Evolutionary conservation across 2,329 filamentous ascomycete genomes (phyloP).

Genomic region (Setomelanomma holmii): DNA sequence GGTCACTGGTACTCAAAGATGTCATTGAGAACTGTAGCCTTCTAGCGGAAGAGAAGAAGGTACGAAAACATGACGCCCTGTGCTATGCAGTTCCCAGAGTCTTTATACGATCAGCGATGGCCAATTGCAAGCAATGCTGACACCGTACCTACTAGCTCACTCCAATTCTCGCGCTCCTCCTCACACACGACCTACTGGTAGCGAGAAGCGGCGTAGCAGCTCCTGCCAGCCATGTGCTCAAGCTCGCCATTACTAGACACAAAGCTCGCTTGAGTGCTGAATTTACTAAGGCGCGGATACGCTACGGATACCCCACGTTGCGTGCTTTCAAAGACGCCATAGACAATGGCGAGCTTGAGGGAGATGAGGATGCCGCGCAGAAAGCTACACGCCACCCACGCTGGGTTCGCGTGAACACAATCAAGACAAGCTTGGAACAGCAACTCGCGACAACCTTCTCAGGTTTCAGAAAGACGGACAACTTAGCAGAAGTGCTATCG

Average conservation of each 20-base stretch:
- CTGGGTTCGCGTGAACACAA: conserved; percentile 87
- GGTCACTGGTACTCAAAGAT: conserved; percentile 84
- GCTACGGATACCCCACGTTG: conserved; percentile 72
- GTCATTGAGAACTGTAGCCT: conserved; percentile 84
- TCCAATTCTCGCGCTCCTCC: conserved; percentile 78
- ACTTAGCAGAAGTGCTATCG: conserved; percentile 64
- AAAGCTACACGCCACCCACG: conserved; percentile 70
- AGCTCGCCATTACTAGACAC: conserved; percentile 77
- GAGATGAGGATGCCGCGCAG: conserved; percentile 49
- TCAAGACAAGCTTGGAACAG: conserved; percentile 73
- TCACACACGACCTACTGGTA: conserved; percentile 86
- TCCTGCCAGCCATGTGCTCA: conserved; percentile 78
- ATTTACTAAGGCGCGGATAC: conserved; percentile 78
- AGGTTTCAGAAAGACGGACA: conserved; percentile 63
- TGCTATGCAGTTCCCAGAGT: too few species aligned
- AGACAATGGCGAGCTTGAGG: conserved; percentile 49
- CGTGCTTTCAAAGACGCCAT: conserved; percentile 69
- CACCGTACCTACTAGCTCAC: too few species aligned
- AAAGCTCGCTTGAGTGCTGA: conserved; percentile 82
- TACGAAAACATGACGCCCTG: conserved; percentile 52
- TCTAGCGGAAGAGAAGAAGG: conserved; percentile 83
- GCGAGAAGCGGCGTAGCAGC: conserved; percentile 83
- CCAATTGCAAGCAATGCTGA: too few species aligned
- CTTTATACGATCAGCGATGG: too few species aligned
- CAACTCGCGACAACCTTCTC: conserved; percentile 80